A percentile compares a stretch with the other conserved stretches of the same genome.
phyloP scores from a whole-genome alignment of 2,329 filamentous ascomycete genomes.

The Orbilia quercus region DNA sequence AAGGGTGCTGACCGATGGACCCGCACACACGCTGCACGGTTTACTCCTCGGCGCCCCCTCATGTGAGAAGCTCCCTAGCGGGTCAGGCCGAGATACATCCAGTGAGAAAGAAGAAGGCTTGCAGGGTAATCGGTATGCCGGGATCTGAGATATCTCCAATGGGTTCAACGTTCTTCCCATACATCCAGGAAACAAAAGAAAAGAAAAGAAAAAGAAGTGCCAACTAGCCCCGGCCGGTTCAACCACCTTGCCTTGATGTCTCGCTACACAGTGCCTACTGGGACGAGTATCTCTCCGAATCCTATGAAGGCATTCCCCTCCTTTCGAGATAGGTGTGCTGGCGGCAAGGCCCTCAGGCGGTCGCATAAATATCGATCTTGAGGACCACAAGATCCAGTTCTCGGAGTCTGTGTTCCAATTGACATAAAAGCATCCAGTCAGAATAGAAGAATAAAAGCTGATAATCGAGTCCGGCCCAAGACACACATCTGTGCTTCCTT shows the following conservation, averaged over 20 bases:
- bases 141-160: conserved; percentile 26
- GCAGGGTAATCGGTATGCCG: conserved; percentile 11
- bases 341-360: conserved; percentile 19
- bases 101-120: conserved; percentile 10
- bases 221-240: conserved; percentile 34
- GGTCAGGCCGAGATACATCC: conserved; percentile 14
- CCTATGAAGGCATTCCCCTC: conserved; percentile 9
- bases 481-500: conserved; percentile 15
- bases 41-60: conserved; percentile 10
- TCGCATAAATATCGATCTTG: conserved; percentile 57
- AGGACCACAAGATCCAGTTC: conserved; percentile 54
- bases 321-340: conserved; percentile 13
- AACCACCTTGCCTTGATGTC: conserved; percentile 49
- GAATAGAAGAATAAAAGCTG: conserved; percentile 14
- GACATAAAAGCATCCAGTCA: conserved; percentile 20
- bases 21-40: conserved; percentile 15
- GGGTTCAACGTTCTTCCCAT: neutral
- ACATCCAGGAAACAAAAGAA: too few relatives aligned
- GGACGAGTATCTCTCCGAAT: conserved; percentile 29
- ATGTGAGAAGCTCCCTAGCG: conserved; percentile 18
- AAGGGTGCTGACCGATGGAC: conserved; percentile 12
- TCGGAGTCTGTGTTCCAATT: conserved; percentile 54
- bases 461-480: conserved; percentile 1
- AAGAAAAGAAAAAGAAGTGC: neutral
- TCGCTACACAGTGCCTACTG: conserved; percentile 50